Percentiles rank a stretch among this genome's conserved stretches.
Conservation (phyloP, 345 rosid genomes). For the Schrenkiella parvula region DNA sequence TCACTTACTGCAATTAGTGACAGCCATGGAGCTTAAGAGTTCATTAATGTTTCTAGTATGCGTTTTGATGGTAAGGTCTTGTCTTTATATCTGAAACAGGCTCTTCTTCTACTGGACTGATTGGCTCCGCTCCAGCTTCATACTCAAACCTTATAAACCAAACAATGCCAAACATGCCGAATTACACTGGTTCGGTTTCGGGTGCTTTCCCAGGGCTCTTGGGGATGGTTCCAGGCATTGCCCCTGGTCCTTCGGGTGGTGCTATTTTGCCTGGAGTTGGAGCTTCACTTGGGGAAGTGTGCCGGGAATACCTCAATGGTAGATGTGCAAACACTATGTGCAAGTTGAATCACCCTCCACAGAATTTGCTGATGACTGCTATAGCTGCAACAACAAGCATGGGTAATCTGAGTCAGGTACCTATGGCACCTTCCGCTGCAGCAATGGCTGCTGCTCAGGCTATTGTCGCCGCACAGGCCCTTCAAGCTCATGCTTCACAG, state of each 20-base stretch:
- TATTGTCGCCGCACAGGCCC: slow-evolving; percentile 98
- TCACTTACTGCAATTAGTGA: no score
- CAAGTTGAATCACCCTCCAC: slow-evolving; percentile 89
- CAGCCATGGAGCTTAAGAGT: background rate
- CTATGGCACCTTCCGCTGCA: slow-evolving; percentile 99
- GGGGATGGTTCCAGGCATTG: slow-evolving; percentile 95
- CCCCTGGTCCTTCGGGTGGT: slow-evolving; percentile 90
- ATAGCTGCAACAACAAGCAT: slow-evolving; percentile 89
- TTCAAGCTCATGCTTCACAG: slow-evolving; percentile 99
- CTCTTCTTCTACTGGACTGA: slow-evolving; percentile 63
- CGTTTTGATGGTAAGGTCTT: background rate
- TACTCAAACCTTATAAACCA: slow-evolving; percentile 81
- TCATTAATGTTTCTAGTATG: background rate
- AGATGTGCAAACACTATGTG: slow-evolving; percentile 77
- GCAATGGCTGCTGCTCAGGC: slow-evolving; percentile 99
- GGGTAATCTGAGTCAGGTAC: slow-evolving; percentile 90
- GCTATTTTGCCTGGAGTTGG: slow-evolving; percentile 94
- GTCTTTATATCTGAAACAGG: slow-evolving; percentile 33
- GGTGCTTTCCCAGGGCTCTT: slow-evolving; percentile 89
- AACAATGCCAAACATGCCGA: slow-evolving; percentile 99
- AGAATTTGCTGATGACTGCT: slow-evolving; percentile 87
- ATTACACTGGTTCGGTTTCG: slow-evolving; percentile 91
- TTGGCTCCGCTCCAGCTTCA: slow-evolving; percentile 65
- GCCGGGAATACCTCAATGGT: slow-evolving; percentile 88
- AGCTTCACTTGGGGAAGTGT: slow-evolving; percentile 94